Percentiles rank a stretch among this genome's conserved stretches.
These are phyloP conservation scores for Tranzscheliella williamsii DNA, from an alignment of 1,284 basidiomycete genomes.

Conservation along the genomic window DNA sequence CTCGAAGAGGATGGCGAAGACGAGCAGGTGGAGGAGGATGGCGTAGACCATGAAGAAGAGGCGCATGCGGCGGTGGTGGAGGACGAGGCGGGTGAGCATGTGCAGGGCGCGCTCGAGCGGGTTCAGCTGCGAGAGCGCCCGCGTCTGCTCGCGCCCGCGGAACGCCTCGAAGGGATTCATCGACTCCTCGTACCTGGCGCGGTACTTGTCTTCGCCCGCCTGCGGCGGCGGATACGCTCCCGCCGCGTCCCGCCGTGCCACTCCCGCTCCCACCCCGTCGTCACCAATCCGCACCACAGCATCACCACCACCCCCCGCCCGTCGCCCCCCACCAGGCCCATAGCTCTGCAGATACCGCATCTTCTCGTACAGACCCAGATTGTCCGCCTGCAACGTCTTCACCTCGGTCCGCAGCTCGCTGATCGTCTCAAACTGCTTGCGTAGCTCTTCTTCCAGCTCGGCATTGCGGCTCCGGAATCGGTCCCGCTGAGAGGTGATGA, in stretches of 20 bases:
- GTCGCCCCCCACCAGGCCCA: constrained; percentile 38
- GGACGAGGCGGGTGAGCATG: constrained; percentile 78
- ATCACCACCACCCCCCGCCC: constrained; percentile 2
- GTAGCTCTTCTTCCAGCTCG: constrained; percentile 94
- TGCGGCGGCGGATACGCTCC: constrained; percentile 19
- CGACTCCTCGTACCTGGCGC: constrained; percentile 86
- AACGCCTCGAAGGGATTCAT: constrained; percentile 98
- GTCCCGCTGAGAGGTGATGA: constrained; percentile 94
- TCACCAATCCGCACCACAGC: constrained; percentile 14
- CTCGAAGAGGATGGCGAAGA: constrained; percentile 69
- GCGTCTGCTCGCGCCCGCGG: constrained; percentile 85
- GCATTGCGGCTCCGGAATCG: constrained; percentile 92
- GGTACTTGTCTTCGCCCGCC: constrained; percentile 71
- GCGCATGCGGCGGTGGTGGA: constrained; percentile 73
- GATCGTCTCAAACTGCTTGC: constrained; percentile 88
- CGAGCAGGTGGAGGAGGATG: constrained; percentile 73
- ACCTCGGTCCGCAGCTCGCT: constrained; percentile 67
- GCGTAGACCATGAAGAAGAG: constrained; percentile 82
- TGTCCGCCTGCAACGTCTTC: constrained; percentile 52
- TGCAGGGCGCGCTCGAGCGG: constrained; percentile 87
- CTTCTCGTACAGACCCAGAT: constrained; percentile 56
- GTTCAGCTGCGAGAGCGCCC: constrained; percentile 87
- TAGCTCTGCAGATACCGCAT: constrained; percentile 54
- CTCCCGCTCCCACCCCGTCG: constrained; percentile 2
- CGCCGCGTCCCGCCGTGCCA: constrained; percentile 12